Evolutionary conservation across 805 yeast genomes (phyloP).

Genomic region (Pachysolen tannophilus): DNA sequence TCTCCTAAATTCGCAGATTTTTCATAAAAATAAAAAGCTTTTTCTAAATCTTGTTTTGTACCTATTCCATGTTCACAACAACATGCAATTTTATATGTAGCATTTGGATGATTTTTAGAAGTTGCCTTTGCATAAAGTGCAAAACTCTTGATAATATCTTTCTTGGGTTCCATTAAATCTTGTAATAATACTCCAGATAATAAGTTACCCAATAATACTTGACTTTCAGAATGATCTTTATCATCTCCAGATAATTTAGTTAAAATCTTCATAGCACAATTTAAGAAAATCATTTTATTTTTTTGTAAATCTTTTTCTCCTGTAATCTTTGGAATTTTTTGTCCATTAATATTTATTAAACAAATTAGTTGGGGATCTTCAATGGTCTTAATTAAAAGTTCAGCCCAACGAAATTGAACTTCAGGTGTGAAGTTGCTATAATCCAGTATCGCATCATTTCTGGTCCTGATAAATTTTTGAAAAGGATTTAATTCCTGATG

Average conservation of each 20-base stretch:
- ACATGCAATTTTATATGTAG: constrained; percentile 63
- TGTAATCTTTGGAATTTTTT: constrained; percentile 28
- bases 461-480: constrained; percentile 21
- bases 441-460: constrained; percentile 26
- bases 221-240: constrained; percentile 47
- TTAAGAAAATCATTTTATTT: constrained; percentile 47
- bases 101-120: constrained; percentile 44
- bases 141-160: constrained; percentile 54
- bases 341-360: constrained; percentile 41
- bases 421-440: constrained; percentile 34
- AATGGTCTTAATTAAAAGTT: constrained; percentile 41
- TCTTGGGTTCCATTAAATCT: constrained; percentile 36
- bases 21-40: constrained; percentile 46
- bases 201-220: constrained; percentile 52
- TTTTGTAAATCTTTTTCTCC: constrained; percentile 35
- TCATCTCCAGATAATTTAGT: constrained; percentile 43
- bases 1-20: constrained; percentile 57
- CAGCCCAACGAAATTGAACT: constrained; percentile 60
- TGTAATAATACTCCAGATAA: constrained; percentile 44
- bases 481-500: no score
- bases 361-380: constrained; percentile 31
- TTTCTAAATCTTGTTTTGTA: constrained; percentile 29
- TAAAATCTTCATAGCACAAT: constrained; percentile 51
- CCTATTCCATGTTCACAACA: constrained; percentile 65
- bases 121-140: constrained; percentile 56